Base-by-base conservation (phyloP, 2,329 filamentous ascomycete genomes). In the Passalora sequoiae region DNA sequence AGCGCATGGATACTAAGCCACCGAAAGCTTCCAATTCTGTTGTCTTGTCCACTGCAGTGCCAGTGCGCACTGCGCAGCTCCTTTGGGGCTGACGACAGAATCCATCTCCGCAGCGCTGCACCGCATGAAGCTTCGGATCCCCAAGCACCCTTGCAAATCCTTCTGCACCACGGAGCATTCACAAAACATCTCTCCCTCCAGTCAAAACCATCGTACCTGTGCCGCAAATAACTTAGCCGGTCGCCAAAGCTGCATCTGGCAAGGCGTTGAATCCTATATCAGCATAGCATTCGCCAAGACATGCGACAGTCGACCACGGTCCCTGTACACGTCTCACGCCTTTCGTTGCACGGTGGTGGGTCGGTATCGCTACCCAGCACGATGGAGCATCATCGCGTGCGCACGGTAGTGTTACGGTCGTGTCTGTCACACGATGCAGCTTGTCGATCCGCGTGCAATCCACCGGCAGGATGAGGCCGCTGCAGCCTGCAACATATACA, bases 401-500 rank as follows among this genome's bases (percentile, higher is more conserved):
- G 31, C 31, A 35, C 40, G 32, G 9, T 21, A 30, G n/a, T 13
- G 12, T 27, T 28, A 27, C 21, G 17, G 38, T 22, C 38, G 27
- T 40, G 38, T 20, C 15, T 30, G 10, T 20, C 13, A 19, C 6
- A 27, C 40, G 30, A 22, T 31, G 40, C 40, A 43, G 31, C 31
- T 13, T 29, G 32, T n/a, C n/a, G 24, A 36, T 31, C 30, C 25
- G 4, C 15, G 19, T 20, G 12, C n/a, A 42, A 24, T 13, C 15
- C 16, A 16, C 37, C 31, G 40, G 38, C 40, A 36, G 40, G 44
- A 25, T 22, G 36, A 24, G 27, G 33, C 17, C 13, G n/a, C 25
- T 24, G 33, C 39, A n/a, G 33, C 21, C 29, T 28, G 30, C 42
- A 38, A 48, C 38, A 52, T 53, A 55, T 55, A 52, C 49, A 46